Conservation (phyloP, 2,329 filamentous ascomycete genomes). For the Torrubiella hemipterigena region DNA sequence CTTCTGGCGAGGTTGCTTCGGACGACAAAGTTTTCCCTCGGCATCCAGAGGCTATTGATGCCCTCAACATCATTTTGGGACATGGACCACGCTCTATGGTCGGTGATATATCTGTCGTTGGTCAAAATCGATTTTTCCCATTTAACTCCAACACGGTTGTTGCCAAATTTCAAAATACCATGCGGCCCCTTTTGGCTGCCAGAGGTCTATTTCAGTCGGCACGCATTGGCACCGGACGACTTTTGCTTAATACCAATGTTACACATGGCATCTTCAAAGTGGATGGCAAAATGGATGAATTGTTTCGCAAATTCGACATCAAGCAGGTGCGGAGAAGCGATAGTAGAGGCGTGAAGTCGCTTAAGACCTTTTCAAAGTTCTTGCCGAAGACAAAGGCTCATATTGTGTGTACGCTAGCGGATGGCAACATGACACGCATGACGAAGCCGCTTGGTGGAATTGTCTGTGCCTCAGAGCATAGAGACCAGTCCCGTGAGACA, state of each 20-base stretch:
- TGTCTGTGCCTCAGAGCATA: constrained; percentile 13
- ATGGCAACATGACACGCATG: constrained; percentile 17
- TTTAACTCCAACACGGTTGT: constrained; percentile 17
- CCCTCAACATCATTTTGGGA: constrained; percentile 40
- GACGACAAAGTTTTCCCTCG: constrained; percentile 31
- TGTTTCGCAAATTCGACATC: constrained; percentile 18
- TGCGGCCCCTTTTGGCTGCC: constrained; percentile 24
- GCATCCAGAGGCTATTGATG: constrained; percentile 34
- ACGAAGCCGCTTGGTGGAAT: constrained; percentile 18
- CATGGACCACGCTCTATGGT: constrained; percentile 24
- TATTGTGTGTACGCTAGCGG: constrained; percentile 17
- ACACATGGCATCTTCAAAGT: constrained; percentile 40
- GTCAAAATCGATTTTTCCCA: constrained; percentile 37
- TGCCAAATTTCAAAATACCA: constrained; percentile 14
- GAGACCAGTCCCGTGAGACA: constrained; percentile 8
- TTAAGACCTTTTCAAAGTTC: constrained; percentile 22
- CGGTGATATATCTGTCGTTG: constrained; percentile 25
- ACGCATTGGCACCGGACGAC: constrained; percentile 37
- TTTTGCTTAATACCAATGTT: constrained; percentile 44
- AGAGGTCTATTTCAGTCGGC: constrained; percentile 45
- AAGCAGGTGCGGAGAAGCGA: constrained; percentile 7
- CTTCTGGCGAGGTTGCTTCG: constrained; percentile 25
- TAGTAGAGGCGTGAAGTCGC: constrained; percentile 2
- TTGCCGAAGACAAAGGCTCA: constrained; percentile 25
- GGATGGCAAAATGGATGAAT: constrained; percentile 18